Conservation (phyloP, 176 grass and related monocot genomes). For the Areca catechu region DNA sequence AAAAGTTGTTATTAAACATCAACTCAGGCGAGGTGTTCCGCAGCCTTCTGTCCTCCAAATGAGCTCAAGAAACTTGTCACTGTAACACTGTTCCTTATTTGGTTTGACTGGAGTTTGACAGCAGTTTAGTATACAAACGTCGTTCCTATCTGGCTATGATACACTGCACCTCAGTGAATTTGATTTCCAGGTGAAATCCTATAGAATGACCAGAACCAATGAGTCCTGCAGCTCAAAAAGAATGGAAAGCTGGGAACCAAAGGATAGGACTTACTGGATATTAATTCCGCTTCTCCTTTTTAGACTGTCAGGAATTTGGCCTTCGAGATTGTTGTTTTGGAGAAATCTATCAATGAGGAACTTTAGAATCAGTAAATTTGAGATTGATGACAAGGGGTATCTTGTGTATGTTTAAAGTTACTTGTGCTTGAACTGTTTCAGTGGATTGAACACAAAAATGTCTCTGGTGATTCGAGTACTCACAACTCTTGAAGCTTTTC, state of each 20-base stretch:
- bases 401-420: not conserved
- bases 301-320: conserved; percentile 43
- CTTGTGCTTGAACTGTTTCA: not conserved
- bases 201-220: conserved; percentile 3
- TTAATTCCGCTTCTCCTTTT: conserved; percentile 25
- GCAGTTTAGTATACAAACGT: too few relatives aligned
- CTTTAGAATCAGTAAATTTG: not conserved
- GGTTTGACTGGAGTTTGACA: too few relatives aligned
- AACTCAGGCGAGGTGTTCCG: too few relatives aligned
- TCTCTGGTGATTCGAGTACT: conserved; percentile 4
- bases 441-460: not conserved
- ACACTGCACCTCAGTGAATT: conserved; percentile 11
- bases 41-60: too few relatives aligned
- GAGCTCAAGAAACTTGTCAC: too few relatives aligned
- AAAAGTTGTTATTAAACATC: too few relatives aligned
- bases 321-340: conserved; percentile 53
- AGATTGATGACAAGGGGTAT: too few relatives aligned
- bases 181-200: conserved; percentile 55
- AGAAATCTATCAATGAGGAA: conserved; percentile 41
- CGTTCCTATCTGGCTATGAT: too few relatives aligned
- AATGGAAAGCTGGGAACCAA: not conserved
- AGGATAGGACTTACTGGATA: conserved; percentile 41
- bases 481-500: conserved; percentile 52
- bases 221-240: not conserved
- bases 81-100: too few relatives aligned